A percentile compares a stretch with the other conserved stretches of the same genome.
Conservation (phyloP, 192 early-diverging fungal genomes). For the Coemansia interrupta region DNA sequence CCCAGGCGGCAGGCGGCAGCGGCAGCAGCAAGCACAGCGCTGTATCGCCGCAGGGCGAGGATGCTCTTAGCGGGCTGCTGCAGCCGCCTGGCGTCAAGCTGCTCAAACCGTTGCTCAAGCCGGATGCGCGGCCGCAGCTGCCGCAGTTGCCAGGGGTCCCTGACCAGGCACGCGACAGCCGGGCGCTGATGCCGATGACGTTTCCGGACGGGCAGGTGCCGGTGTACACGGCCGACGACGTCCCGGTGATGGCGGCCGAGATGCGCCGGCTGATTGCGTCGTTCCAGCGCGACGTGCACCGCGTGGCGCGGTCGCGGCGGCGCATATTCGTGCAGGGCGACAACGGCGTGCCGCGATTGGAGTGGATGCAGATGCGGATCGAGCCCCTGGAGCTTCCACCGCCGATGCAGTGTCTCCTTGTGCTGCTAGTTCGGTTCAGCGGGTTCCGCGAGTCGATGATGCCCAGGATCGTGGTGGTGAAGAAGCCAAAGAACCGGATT, state of each 20-base stretch:
- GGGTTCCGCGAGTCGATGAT: slow-evolving; percentile 38
- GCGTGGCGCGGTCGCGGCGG: slow-evolving; percentile 33
- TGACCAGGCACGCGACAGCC: background rate
- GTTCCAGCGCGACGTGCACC: slow-evolving; percentile 48
- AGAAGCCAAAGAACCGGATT: slow-evolving; percentile 54
- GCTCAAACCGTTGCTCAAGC: slow-evolving; percentile 22
- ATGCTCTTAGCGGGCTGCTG: slow-evolving; percentile 4
- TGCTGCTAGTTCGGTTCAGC: slow-evolving; percentile 23
- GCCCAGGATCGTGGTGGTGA: slow-evolving; percentile 45
- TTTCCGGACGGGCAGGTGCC: slow-evolving; percentile 10
- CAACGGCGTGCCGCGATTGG: slow-evolving; percentile 43
- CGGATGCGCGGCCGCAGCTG: slow-evolving; percentile 7
- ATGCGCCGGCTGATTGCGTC: slow-evolving; percentile 32
- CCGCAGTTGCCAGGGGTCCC: too few relatives aligned
- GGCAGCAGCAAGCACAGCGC: slow-evolving; percentile 17
- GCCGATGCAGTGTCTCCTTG: slow-evolving; percentile 35
- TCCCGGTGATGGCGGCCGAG: slow-evolving; percentile 26
- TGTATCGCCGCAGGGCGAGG: slow-evolving; percentile 4
- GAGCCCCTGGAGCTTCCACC: slow-evolving; percentile 30
- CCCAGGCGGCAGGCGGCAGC: background rate
- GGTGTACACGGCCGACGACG: slow-evolving; percentile 22
- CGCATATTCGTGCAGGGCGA: slow-evolving; percentile 47
- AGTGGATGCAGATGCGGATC: slow-evolving; percentile 41
- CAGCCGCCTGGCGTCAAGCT: slow-evolving; percentile 18
- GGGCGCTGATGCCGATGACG: slow-evolving; percentile 16